Percentiles rank a stretch among this genome's conserved stretches.
Evolutionary conservation across 306 rosid genomes (phyloP).

Genomic region (Medicago arabica): DNA sequence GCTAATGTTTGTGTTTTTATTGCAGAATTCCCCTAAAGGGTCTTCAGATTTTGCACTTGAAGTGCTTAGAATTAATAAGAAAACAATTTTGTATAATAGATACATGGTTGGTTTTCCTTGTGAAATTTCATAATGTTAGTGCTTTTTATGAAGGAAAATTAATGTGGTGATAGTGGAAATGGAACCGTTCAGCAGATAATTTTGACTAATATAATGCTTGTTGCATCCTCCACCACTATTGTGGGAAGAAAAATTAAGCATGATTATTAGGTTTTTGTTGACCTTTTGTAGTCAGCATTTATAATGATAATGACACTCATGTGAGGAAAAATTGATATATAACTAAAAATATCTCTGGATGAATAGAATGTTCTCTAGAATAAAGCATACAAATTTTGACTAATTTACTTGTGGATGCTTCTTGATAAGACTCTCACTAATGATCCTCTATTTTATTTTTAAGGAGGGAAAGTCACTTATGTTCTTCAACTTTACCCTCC

Average conservation of each 20-base stretch:
- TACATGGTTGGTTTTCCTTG: conserved; percentile 38
- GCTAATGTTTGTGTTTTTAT: conserved; percentile 47
- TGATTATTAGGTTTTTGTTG: not conserved
- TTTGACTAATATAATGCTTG: conserved; percentile 42
- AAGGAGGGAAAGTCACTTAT: too few species aligned
- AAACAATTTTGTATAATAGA: conserved; percentile 36
- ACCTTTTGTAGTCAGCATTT: not conserved
- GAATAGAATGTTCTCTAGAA: not conserved
- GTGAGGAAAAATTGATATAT: not conserved
- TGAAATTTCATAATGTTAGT: not conserved
- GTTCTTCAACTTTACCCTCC: too few species aligned
- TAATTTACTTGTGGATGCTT: not conserved
- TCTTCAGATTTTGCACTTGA: conserved; percentile 52
- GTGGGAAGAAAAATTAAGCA: not conserved
- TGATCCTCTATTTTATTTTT: too few species aligned
- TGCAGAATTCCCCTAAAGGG: conserved; percentile 60
- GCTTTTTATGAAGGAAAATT: conserved; percentile 27
- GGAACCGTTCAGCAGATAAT: conserved; percentile 43
- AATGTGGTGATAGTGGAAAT: conserved; percentile 31
- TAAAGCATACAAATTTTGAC: not conserved
- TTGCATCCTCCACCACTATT: conserved; percentile 20
- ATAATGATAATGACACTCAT: not conserved
- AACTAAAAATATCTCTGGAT: not conserved
- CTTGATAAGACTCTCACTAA: too few species aligned
- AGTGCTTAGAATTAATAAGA: conserved; percentile 50